Percentiles rank a stretch among this genome's conserved stretches.
These are phyloP conservation scores for Entomortierella chlamydospora DNA, from an alignment of 192 early-diverging fungal genomes.

Conservation along the genomic window DNA sequence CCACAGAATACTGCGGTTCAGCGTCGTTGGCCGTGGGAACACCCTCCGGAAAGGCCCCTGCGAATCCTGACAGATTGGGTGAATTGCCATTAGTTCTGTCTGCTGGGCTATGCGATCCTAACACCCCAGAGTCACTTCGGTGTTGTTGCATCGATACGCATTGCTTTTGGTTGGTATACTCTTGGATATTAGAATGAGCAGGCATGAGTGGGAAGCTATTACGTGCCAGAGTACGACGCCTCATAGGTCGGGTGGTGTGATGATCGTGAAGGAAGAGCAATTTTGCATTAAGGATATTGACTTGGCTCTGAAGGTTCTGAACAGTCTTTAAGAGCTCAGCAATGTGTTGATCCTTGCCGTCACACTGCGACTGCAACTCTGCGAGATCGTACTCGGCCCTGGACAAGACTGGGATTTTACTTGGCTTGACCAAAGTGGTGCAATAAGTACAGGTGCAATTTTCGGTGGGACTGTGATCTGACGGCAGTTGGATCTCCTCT, in stretches of 20 bases:
- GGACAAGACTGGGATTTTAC: slow-evolving; percentile 26
- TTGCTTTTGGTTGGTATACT: not conserved
- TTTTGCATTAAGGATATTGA: slow-evolving; percentile 46
- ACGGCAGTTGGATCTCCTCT: slow-evolving; percentile 15
- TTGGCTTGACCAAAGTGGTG: slow-evolving; percentile 19
- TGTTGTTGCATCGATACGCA: not conserved
- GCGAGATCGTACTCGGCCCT: slow-evolving; percentile 33
- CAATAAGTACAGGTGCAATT: slow-evolving; percentile 30
- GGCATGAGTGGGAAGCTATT: slow-evolving; percentile 12
- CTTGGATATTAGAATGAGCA: not conserved
- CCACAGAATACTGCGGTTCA: not conserved
- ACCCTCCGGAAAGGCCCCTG: slow-evolving; percentile 9
- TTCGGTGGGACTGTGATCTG: slow-evolving; percentile 17
- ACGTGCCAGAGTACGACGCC: slow-evolving; percentile 30
- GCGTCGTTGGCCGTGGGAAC: not conserved
- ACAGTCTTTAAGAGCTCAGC: slow-evolving; percentile 33
- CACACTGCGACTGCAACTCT: slow-evolving; percentile 43
- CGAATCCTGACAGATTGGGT: not conserved
- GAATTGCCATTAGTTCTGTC: not conserved
- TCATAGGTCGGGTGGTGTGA: slow-evolving; percentile 47
- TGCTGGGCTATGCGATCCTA: not conserved
- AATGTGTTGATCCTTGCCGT: slow-evolving; percentile 39
- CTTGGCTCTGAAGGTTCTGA: slow-evolving; percentile 33
- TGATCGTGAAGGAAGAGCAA: slow-evolving; percentile 47
- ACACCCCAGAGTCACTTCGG: not conserved